Percentiles rank a stretch among this genome's conserved stretches.
Evolutionary conservation across 345 rosid species (phyloP).

Genomic region (Ailanthus altissimus): DNA sequence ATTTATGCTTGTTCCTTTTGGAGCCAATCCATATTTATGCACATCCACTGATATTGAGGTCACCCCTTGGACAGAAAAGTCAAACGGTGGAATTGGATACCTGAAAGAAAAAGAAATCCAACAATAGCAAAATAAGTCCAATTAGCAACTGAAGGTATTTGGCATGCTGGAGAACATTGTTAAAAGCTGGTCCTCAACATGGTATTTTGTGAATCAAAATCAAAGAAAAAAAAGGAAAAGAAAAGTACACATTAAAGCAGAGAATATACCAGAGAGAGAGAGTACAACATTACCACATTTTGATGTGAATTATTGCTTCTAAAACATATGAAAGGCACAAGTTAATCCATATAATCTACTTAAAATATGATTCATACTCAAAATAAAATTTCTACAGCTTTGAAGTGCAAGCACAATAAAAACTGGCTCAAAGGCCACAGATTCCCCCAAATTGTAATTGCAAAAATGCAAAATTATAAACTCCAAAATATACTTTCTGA

Average conservation of each 20-base stretch:
- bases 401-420: neutral
- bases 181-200: neutral
- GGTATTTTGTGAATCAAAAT: neutral
- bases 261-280: neutral
- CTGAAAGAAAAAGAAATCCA: constrained; percentile 34
- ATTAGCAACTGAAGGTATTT: neutral
- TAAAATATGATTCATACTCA: neutral
- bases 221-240: neutral
- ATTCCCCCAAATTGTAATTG: neutral
- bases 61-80: constrained; percentile 83
- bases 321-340: neutral
- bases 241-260: neutral
- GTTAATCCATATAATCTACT: neutral
- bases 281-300: too few species aligned
- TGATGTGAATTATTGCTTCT: too few species aligned
- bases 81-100: constrained; percentile 83
- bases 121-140: neutral
- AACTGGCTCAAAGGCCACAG: neutral
- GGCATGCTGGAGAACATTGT: neutral
- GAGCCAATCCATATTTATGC: constrained; percentile 96
- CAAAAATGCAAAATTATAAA: neutral
- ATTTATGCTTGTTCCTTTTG: constrained; percentile 91
- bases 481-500: neutral
- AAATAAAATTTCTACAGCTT: constrained; percentile 3
- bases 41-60: constrained; percentile 91